Base-by-base conservation (phyloP, 116 monocot species). In the Posidonia oceanica region DNA sequence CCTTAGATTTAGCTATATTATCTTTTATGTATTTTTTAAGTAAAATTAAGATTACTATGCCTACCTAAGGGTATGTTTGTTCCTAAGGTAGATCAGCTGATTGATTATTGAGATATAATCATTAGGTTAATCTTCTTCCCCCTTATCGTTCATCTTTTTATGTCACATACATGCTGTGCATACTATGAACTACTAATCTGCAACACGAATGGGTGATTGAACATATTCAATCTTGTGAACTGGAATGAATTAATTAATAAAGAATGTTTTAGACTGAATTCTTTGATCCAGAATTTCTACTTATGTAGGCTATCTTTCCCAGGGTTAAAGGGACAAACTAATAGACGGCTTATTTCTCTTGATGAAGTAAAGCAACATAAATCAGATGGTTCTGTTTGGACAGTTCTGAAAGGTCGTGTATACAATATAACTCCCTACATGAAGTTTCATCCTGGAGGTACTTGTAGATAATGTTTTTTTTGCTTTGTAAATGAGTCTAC, bases 371-470 rank as follows among this genome's bases (percentile, higher is more conserved):
- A 77, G 60, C 81, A 87, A 63, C 97, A 98, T 67, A 89, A 90
- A 76, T 69, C 78, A 21, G 97, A 75, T 64, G 87, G 79, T 65
- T 76, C 87, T 61, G 59, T 87, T 58, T 98, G 97, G 97, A 98
- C 97, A 22, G 86, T 98, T 76, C 64, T 98, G 44, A 98, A 87
- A 80, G 97, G 97, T 39, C 90, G 84, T 66, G 93, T 98, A 12
- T 98, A 98, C 70, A 98, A 92, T 77, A 82, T 98, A 29, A 79
- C 93, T 20, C 87, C 87, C 42, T 98, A 98, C 72, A 80, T 86
- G 87, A 98, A 93, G 70, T 98, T 98, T 73, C 97, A 98, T 71
- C 97, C 97, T 75, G 97, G 97, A 89, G 97, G 97, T 98, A 79
- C 56, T 67, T 16, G 6, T 38, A 66, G n/a, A 66, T n/a, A 66